Evolutionary conservation across 2,329 filamentous ascomycete genomes (phyloP), one percentile per base, ranked within the genome.

Genomic region (Paraconiothyrium sp.): DNA sequence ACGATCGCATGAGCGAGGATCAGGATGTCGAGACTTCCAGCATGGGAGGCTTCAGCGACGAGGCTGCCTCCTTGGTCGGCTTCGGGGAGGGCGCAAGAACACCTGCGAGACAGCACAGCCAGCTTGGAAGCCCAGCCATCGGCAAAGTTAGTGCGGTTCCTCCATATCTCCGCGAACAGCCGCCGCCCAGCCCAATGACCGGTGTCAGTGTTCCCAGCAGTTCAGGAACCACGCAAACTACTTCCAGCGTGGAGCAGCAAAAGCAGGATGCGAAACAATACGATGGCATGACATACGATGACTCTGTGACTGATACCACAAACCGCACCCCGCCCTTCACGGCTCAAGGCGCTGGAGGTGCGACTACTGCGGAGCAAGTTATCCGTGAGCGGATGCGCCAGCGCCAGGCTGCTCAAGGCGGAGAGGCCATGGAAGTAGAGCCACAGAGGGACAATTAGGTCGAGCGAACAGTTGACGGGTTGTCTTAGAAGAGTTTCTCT

Each of bases 51-150:
- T 90, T 95, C 85, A 94, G 92, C 70, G 93, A 97, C 70, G 93
- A 97, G 72, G 90, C 89, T 56, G 92, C 90, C 2, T 94, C 91
- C 65, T 84, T 97, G 6, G 94, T 97, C 10, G 94, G 91, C 0
- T 97, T 97, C 70, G 94, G 94, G 54, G 94, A 97, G 77, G 94
- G 94, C 37, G 94, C 94, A 10, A 76, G 82, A 60, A 84, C 83
- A n/a, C 83, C 83, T 22, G 83, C 83, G 13, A 71, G 82, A 52
- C 78, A 81, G 64, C 71, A 75, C 46, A 92, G 90, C 68, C 93
- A 91, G 76, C 93, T 93, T 5, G 89, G 94, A 60, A 92, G 89
- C 62, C 93, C 93, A 0, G 92, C 92, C 43, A 91, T 83, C 34
- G 91, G 78, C 58, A 80, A 80, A 58, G 76, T 69, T 16, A 78